These are phyloP conservation scores for Nannochloris sp. DNA, from an alignment of 139 green algal genomes.

Conservation along the genomic window DNA sequence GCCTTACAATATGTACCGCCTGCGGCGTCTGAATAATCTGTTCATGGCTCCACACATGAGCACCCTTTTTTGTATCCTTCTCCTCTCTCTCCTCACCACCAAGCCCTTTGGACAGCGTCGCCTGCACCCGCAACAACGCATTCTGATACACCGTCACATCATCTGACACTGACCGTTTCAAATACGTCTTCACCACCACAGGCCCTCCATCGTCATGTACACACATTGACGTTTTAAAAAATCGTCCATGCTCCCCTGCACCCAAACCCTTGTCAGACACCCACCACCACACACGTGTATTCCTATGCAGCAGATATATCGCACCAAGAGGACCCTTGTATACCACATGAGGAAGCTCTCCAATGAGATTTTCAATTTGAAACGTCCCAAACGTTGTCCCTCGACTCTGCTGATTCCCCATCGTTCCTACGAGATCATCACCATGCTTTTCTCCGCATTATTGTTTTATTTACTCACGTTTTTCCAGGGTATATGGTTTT, in stretches of 20 bases:
- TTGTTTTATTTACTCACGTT: not conserved
- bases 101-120: no score
- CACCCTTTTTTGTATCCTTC: constrained; percentile 10
- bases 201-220: constrained; percentile 81
- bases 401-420: constrained; percentile 27
- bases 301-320: not conserved
- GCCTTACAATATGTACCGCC: constrained; percentile 59
- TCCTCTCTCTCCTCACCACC: not conserved
- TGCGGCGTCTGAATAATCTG: constrained; percentile 8
- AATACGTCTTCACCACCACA: constrained; percentile 79
- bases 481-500: no score
- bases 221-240: constrained; percentile 81
- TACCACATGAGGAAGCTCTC: constrained; percentile 57
- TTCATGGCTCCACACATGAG: constrained; percentile 70
- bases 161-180: constrained; percentile 19
- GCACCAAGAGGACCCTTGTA: constrained; percentile 54
- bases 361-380: constrained; percentile 15
- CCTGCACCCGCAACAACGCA: constrained; percentile 55
- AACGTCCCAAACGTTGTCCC: not conserved
- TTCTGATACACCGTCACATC: constrained; percentile 52
- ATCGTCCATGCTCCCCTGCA: constrained; percentile 32
- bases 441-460: no score
- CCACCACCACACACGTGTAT: not conserved
- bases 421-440: constrained; percentile 20
- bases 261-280: no score